Evolutionary conservation across 2,329 filamentous ascomycete genomes (phyloP).

Genomic region (Rhynchosporium agropyri): DNA sequence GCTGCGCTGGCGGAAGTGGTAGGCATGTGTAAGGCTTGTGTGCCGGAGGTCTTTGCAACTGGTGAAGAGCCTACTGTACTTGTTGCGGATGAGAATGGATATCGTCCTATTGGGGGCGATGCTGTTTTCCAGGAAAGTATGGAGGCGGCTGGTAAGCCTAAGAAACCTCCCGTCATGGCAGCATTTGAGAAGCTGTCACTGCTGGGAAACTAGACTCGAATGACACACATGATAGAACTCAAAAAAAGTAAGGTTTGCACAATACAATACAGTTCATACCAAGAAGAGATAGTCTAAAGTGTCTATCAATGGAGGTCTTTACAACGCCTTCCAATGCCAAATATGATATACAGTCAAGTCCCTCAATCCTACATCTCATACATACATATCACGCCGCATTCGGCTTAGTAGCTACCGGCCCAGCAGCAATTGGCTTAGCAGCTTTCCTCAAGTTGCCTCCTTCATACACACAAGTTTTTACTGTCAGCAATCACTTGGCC

Average conservation of each 20-base stretch:
- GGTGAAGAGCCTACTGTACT: conserved; percentile 24
- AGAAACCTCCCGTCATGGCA: conserved; percentile 39
- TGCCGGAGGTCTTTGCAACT: conserved; percentile 69
- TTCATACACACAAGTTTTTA: conserved; percentile 28
- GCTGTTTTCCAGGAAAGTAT: conserved; percentile 42
- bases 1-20: conserved; percentile 73
- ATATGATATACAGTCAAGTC: conserved; percentile 31
- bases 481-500: conserved; percentile 41
- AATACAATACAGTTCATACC: conserved; percentile 21
- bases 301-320: conserved; percentile 23
- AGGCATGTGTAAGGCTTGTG: conserved; percentile 65
- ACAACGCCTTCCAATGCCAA: conserved; percentile 34
- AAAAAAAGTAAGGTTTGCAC: conserved; percentile 9
- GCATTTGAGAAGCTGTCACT: conserved; percentile 50
- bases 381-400: conserved; percentile 30
- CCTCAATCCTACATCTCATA: conserved; percentile 38
- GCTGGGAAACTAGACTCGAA: conserved; percentile 39
- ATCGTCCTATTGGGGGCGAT: conserved; percentile 41
- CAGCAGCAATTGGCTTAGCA: no score
- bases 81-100: conserved; percentile 36
- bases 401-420: conserved; percentile 12
- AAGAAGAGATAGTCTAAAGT: conserved; percentile 30
- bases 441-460: neutral
- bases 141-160: conserved; percentile 36
- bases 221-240: neutral